These are phyloP conservation scores for Trichoderma pleuroti DNA, from an alignment of 2,329 filamentous ascomycete genomes.

Conservation along the genomic window DNA sequence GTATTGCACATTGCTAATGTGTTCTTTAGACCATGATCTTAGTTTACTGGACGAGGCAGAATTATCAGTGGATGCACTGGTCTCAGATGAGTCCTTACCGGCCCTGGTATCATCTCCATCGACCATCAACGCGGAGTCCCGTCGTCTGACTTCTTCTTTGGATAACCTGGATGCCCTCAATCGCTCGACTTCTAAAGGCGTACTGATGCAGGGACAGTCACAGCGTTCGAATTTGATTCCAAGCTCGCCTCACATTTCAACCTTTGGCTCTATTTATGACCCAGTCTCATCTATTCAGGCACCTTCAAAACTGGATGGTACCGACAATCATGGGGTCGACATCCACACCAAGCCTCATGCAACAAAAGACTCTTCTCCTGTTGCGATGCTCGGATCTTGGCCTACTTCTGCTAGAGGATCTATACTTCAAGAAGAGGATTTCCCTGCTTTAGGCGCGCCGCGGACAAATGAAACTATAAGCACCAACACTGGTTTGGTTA, in stretches of 20 bases:
- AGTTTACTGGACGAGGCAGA: slow-evolving; percentile 58
- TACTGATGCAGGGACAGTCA: slow-evolving; percentile 22
- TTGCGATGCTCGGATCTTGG: not conserved
- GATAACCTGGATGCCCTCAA: not conserved
- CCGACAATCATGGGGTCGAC: slow-evolving; percentile 37
- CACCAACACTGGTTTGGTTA: slow-evolving; percentile 31
- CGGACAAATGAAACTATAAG: slow-evolving; percentile 33
- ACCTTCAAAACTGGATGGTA: slow-evolving; percentile 27
- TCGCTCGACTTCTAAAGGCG: slow-evolving; percentile 24
- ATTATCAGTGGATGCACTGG: slow-evolving; percentile 64
- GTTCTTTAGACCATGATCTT: slow-evolving; percentile 58
- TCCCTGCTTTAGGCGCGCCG: slow-evolving; percentile 54
- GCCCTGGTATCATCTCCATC: slow-evolving; percentile 17
- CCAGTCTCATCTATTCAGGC: slow-evolving; percentile 35
- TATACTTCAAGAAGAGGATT: slow-evolving; percentile 58
- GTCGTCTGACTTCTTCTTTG: slow-evolving; percentile 21
- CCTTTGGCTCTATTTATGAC: slow-evolving; percentile 27
- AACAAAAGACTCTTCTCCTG: not conserved
- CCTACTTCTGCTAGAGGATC: slow-evolving; percentile 16
- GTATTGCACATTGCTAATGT: slow-evolving; percentile 39
- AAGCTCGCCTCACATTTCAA: slow-evolving; percentile 27
- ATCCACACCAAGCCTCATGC: slow-evolving; percentile 18
- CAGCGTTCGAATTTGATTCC: slow-evolving; percentile 27
- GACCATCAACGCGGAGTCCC: slow-evolving; percentile 8
- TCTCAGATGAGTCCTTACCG: slow-evolving; percentile 53